Evolutionary conservation across 805 yeast genomes (phyloP).

Genomic region (Candida ficus): DNA sequence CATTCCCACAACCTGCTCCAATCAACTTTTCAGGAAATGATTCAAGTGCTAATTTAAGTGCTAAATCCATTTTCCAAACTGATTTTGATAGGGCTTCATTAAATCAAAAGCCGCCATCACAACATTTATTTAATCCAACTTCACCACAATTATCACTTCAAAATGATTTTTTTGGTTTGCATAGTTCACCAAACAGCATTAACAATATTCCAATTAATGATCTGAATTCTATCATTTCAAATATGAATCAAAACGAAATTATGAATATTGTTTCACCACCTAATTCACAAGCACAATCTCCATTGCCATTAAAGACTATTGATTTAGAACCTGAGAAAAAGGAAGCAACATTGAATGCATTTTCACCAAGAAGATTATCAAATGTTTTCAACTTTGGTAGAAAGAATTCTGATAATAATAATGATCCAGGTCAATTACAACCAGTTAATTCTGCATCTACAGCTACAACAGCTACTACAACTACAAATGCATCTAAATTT

Average conservation of each 20-base stretch:
- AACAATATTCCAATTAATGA: conserved; percentile 15
- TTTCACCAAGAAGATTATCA: conserved; percentile 29
- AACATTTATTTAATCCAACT: conserved; percentile 11
- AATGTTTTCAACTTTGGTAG: conserved; percentile 26
- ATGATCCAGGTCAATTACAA: background rate
- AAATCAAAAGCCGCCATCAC: conserved; percentile 8
- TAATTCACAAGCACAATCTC: conserved; percentile 13
- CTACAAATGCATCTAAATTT: conserved; percentile 4
- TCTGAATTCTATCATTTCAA: conserved; percentile 19
- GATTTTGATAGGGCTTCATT: conserved; percentile 15
- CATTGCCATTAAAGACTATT: conserved; percentile 1
- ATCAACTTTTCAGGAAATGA: conserved; percentile 9
- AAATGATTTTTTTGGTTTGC: conserved; percentile 18
- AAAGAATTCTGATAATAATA: conserved; percentile 6
- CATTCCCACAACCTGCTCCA: background rate
- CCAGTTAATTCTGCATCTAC: background rate
- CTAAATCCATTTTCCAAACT: conserved; percentile 16
- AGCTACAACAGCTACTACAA: background rate
- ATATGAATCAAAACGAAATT: conserved; percentile 15
- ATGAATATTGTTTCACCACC: conserved; percentile 7
- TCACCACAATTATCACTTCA: conserved; percentile 10
- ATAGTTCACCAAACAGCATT: conserved; percentile 17
- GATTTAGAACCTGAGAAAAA: background rate
- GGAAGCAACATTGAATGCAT: conserved; percentile 13
- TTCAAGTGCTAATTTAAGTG: conserved; percentile 15